Conservation (phyloP, 2,329 filamentous ascomycete genomes). For the Sclerotinia sclerotiorum region DNA sequence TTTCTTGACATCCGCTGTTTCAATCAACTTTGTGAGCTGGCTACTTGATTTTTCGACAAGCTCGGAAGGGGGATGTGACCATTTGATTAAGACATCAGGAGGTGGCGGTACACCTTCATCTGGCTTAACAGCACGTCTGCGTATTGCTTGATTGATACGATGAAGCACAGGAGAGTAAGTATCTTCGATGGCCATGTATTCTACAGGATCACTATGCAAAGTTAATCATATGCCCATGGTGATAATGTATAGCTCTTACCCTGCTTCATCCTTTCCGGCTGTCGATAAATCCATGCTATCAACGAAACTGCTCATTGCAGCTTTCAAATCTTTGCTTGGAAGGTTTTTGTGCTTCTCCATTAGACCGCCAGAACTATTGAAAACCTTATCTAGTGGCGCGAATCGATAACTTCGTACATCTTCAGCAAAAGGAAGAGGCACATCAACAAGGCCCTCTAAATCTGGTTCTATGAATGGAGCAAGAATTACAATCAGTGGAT, state of each 20-base stretch:
- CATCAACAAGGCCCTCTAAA: constrained; percentile 83
- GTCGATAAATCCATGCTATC: constrained; percentile 85
- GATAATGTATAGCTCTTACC: constrained; percentile 48
- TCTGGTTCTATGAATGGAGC: constrained; percentile 76
- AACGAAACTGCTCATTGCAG: constrained; percentile 88
- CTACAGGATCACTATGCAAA: constrained; percentile 49
- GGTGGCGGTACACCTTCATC: constrained; percentile 61
- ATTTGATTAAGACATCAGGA: constrained; percentile 66
- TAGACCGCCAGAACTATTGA: constrained; percentile 81
- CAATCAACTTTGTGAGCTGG: constrained; percentile 63
- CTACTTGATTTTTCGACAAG: constrained; percentile 58
- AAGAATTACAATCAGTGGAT: constrained; percentile 74
- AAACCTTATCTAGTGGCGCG: constrained; percentile 80
- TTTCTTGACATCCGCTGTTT: constrained; percentile 79
- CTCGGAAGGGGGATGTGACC: constrained; percentile 68
- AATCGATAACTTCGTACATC: constrained; percentile 90
- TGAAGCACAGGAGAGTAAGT: constrained; percentile 85
- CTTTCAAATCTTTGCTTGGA: constrained; percentile 69
- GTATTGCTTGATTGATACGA: constrained; percentile 81
- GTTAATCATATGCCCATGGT: constrained; percentile 26
- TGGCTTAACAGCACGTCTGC: constrained; percentile 75
- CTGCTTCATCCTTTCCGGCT: constrained; percentile 71
- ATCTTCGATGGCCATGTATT: constrained; percentile 78
- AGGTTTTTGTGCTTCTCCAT: constrained; percentile 82
- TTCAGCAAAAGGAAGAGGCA: constrained; percentile 89